Conservation (phyloP, 1,284 basidiomycete species). For the Heterobasidion parviporum region DNA sequence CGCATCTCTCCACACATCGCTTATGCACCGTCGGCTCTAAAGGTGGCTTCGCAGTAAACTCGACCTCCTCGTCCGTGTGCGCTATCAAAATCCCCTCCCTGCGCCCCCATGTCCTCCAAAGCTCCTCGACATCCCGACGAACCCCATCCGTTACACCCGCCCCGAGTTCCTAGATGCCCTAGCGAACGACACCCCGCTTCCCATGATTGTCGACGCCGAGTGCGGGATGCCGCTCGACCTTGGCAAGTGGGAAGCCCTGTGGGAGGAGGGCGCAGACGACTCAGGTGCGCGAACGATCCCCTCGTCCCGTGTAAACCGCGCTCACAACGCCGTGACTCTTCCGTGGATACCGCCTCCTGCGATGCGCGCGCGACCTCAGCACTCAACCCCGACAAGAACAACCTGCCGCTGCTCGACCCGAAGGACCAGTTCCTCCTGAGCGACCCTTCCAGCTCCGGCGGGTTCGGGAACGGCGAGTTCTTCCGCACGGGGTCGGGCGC, state of each 20-base stretch:
- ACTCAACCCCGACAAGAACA: conserved; percentile 59
- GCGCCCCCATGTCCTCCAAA: conserved; percentile 94
- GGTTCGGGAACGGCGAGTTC: conserved; percentile 30
- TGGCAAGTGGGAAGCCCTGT: conserved; percentile 72
- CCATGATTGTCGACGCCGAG: conserved; percentile 92
- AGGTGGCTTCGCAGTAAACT: conserved; percentile 43
- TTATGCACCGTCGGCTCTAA: not conserved
- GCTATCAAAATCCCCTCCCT: conserved; percentile 89
- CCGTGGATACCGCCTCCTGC: not conserved
- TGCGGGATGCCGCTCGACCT: conserved; percentile 91
- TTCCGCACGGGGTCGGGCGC: conserved; percentile 24
- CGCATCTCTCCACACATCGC: not conserved
- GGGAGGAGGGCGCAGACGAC: conserved; percentile 72
- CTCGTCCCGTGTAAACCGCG: too few relatives aligned
- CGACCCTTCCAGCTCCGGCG: conserved; percentile 33
- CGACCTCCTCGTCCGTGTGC: conserved; percentile 85
- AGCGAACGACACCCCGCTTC: conserved; percentile 72
- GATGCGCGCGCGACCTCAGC: conserved; percentile 24
- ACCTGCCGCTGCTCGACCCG: conserved; percentile 58
- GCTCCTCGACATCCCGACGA: conserved; percentile 80
- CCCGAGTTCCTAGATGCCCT: conserved; percentile 79
- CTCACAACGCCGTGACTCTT: not conserved
- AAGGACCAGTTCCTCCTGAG: conserved; percentile 62
- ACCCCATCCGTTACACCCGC: conserved; percentile 77
- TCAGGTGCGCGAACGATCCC: conserved; percentile 36